Percentiles rank a stretch among this genome's conserved stretches.
These are phyloP conservation scores for Myriosclerotinia scirpicola DNA, from an alignment of 2,329 filamentous ascomycete species.

Conservation along the genomic window DNA sequence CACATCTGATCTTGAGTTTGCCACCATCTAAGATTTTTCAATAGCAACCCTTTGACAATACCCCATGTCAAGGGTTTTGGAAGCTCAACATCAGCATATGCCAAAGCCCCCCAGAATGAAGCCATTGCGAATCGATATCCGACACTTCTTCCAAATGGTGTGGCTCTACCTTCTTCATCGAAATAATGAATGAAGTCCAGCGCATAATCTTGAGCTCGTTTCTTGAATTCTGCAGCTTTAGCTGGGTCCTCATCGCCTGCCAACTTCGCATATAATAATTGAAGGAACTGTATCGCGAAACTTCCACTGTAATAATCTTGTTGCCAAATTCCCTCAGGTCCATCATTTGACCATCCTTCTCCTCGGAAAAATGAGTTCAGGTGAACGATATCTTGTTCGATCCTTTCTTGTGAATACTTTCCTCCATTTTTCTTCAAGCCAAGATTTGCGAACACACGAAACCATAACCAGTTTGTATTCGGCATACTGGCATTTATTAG, in stretches of 20 bases:
- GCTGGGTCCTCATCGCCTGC: constrained; percentile 65
- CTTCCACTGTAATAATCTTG: constrained; percentile 86
- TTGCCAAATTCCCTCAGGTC: constrained; percentile 74
- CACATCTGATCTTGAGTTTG: constrained; percentile 73
- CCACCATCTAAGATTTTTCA: constrained; percentile 79
- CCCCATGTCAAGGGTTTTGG: constrained; percentile 74
- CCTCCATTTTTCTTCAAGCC: constrained; percentile 74
- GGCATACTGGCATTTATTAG: constrained; percentile 64
- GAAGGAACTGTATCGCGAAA: constrained; percentile 78
- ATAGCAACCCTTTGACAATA: constrained; percentile 72
- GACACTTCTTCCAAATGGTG: constrained; percentile 75
- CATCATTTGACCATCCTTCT: constrained; percentile 80
- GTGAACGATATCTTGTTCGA: constrained; percentile 75
- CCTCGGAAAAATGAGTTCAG: constrained; percentile 81
- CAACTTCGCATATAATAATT: constrained; percentile 73
- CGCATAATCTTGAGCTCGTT: constrained; percentile 64
- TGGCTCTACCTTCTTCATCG: constrained; percentile 67
- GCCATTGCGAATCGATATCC: constrained; percentile 84
- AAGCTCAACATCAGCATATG: constrained; percentile 72
- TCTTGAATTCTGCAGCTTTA: constrained; percentile 67
- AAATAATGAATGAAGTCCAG: constrained; percentile 76
- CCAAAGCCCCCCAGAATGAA: constrained; percentile 78
- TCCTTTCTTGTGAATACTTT: constrained; percentile 64
- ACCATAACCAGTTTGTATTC: constrained; percentile 73
- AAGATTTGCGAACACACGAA: constrained; percentile 79